Evolutionary conservation across 2,329 filamentous ascomycete genomes (phyloP), one percentile per base, ranked within the genome.

Genomic region (Aspergillus japonicus): DNA sequence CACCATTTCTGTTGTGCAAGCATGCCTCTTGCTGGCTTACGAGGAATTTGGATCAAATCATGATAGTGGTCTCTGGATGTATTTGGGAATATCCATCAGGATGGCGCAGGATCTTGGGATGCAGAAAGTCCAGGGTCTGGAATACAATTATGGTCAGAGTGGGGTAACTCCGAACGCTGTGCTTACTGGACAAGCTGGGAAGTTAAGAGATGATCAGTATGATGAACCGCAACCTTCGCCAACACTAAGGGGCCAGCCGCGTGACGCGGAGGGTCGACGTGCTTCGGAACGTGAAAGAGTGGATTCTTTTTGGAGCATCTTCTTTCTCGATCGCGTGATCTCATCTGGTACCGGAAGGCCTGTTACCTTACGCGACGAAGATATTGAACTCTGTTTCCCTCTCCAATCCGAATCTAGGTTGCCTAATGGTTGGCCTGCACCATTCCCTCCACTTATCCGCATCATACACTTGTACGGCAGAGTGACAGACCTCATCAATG

Each of bases 51-150:
- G 92, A 1, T 90, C 90, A 11, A 91, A 91, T 65, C 90, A 93
- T 67, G 92, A 96, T 69, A 96, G 91, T 72, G 91, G 91, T 0
- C 76, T 96, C 6, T 96, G 92, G 92, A 96, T 96, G 91, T 96
- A 96, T 70, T 81, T 96, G 1, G 92, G 92, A 0, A 88, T 94
- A 54, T 89, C 92, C 0, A 96, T 96, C 61, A 87, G 92, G 4
- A 90, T 92, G 86, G 89, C 89, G 0, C 85, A 91, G 61, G 89
- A 92, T 69, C 76, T 96, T 10, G 92, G 92, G 0, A 81, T 96
- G 64, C 90, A 94, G 66, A 96, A 92, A 64, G 82, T 90, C 16
- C 88, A 93, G 64, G 92, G 91, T 0, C 82, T 96, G 47, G 82
- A 79, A 60, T 82, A 84, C 57, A 82, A 81, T 61, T 78, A 78